Percentiles rank a stretch among this genome's conserved stretches.
Conservation (phyloP, 768 basidiomycete species). For the Kwoniella dendrophila region DNA sequence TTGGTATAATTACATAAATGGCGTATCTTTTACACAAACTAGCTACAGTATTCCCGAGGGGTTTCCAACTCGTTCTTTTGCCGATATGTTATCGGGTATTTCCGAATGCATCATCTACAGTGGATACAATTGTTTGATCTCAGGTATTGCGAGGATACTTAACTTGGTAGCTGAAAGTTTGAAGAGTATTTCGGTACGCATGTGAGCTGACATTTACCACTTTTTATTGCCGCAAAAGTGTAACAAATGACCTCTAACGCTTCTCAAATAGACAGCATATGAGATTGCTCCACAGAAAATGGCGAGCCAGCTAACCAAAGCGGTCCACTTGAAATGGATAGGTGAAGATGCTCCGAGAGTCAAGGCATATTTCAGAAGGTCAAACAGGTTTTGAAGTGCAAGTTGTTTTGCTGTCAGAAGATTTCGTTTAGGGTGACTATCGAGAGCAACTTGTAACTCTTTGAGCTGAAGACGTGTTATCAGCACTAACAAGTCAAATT, state of each 20-base stretch:
- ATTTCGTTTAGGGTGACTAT: conserved; percentile 48
- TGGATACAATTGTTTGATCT: too few relatives aligned
- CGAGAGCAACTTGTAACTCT: conserved; percentile 47
- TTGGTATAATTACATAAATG: too few relatives aligned
- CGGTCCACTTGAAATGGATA: conserved; percentile 50
- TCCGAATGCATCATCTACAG: too few relatives aligned
- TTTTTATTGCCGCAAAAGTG: conserved; percentile 28
- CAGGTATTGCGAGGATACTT: too few relatives aligned
- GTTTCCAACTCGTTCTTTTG: too few relatives aligned
- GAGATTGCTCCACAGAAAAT: conserved; percentile 37
- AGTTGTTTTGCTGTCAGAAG: conserved; percentile 51
- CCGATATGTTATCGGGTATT: too few relatives aligned
- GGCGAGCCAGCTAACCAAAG: conserved; percentile 44
- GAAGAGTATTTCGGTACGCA: neutral
- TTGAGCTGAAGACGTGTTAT: conserved; percentile 39
- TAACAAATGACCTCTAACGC: conserved; percentile 45
- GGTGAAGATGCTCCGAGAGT: conserved; percentile 41
- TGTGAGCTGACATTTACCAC: neutral
- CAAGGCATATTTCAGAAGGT: conserved; percentile 51
- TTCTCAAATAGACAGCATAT: conserved; percentile 42
- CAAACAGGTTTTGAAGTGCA: conserved; percentile 48
- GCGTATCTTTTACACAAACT: too few relatives aligned
- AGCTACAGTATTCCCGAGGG: too few relatives aligned
- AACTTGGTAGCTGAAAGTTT: too few relatives aligned
- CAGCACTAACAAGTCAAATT: conserved; percentile 2